Conservation (phyloP, 2,329 filamentous ascomycete genomes). For the Arthrinium phaeospermum region DNA sequence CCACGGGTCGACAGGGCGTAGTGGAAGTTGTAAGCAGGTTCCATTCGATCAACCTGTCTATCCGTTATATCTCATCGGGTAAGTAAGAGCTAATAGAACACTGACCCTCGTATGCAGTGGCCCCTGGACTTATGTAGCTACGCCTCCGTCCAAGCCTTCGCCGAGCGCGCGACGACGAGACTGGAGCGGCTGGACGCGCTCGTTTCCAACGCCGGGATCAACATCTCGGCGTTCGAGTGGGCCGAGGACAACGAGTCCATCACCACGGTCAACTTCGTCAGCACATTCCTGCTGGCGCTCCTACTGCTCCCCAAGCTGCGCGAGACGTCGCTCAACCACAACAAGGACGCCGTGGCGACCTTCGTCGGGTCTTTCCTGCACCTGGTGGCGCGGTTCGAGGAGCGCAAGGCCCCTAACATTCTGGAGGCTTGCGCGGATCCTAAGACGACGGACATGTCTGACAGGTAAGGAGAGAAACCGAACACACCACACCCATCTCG, state of each 20-base stretch:
- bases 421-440: constrained; percentile 23
- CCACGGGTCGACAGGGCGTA: background rate
- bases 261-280: constrained; percentile 46
- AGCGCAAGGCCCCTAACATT: constrained; percentile 24
- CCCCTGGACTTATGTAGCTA: constrained; percentile 48
- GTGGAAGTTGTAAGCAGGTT: constrained; percentile 40
- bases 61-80: too few relatives aligned
- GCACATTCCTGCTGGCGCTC: constrained; percentile 36
- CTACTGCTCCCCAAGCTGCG: constrained; percentile 39
- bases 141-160: constrained; percentile 48
- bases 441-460: constrained; percentile 19
- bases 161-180: constrained; percentile 34
- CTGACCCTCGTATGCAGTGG: constrained; percentile 37
- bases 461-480: background rate
- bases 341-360: constrained; percentile 24
- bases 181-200: constrained; percentile 50
- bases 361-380: constrained; percentile 29
- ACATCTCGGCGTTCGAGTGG: constrained; percentile 41
- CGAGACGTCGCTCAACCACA: constrained; percentile 26
- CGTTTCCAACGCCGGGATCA: constrained; percentile 50
- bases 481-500: too few relatives aligned
- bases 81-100: background rate
- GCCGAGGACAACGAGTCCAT: constrained; percentile 55
- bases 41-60: too few relatives aligned
- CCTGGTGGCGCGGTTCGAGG: constrained; percentile 25